Percentiles rank a stretch among this genome's conserved stretches.
Evolutionary conservation across 2,329 filamentous ascomycete species (phyloP).

Genomic region (Diaporthe longicolla): DNA sequence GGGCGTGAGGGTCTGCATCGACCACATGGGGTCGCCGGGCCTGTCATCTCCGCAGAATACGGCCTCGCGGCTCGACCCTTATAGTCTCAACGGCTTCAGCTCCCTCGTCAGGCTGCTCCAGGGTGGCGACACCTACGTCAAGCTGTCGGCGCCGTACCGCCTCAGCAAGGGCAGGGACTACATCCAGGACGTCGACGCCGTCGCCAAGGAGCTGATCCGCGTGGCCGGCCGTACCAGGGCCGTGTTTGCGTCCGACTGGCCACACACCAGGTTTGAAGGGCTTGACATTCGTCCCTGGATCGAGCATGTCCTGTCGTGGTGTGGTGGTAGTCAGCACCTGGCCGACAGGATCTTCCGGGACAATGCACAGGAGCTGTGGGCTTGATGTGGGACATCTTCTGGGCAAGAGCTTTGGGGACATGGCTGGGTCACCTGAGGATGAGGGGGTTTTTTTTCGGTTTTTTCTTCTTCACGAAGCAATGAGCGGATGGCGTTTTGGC

Average conservation of each 20-base stretch:
- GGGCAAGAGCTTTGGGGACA: background rate
- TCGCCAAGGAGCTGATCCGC: constrained; percentile 43
- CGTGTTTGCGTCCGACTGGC: constrained; percentile 48
- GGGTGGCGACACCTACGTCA: constrained; percentile 45
- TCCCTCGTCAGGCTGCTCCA: constrained; percentile 40
- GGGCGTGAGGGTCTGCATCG: constrained; percentile 47
- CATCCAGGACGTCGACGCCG: constrained; percentile 44
- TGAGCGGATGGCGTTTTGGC: constrained; percentile 35
- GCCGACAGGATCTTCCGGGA: constrained; percentile 65
- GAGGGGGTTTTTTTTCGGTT: no score
- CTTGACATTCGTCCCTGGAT: constrained; percentile 69
- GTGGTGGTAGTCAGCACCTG: constrained; percentile 59
- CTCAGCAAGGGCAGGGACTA: constrained; percentile 45
- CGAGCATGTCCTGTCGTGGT: constrained; percentile 67
- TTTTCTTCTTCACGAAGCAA: constrained; percentile 6
- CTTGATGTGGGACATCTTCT: background rate
- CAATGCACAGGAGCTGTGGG: constrained; percentile 68
- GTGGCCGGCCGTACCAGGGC: constrained; percentile 38
- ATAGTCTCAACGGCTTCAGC: constrained; percentile 39
- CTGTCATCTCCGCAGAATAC: constrained; percentile 36
- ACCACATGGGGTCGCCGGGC: constrained; percentile 48
- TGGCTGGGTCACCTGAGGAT: background rate
- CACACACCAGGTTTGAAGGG: constrained; percentile 68
- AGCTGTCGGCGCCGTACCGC: constrained; percentile 49
- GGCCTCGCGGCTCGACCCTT: constrained; percentile 31